Evolutionary conservation across 2,329 filamentous ascomycete species (phyloP).

Genomic region (Pyricularia grisea): DNA sequence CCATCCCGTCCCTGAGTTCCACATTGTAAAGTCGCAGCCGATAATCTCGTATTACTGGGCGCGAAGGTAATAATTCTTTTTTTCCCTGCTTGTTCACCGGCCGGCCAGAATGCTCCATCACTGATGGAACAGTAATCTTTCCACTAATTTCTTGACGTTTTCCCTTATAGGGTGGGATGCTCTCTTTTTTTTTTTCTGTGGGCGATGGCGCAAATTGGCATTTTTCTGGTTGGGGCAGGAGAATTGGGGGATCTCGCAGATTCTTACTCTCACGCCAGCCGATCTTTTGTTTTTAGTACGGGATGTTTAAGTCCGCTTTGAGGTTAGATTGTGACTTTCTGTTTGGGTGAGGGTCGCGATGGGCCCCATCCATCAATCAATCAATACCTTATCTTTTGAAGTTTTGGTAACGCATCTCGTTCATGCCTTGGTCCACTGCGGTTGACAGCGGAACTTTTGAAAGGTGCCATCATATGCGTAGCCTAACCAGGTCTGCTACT

Average conservation of each 20-base stretch:
- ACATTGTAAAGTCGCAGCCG: background rate
- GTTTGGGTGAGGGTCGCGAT: background rate
- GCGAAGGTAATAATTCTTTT: background rate
- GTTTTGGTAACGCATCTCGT: background rate
- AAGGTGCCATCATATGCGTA: background rate
- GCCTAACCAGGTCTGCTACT: background rate
- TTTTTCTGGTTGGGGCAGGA: background rate
- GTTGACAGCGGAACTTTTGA: background rate
- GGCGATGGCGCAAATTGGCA: background rate
- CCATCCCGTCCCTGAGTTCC: background rate
- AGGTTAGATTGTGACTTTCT: background rate
- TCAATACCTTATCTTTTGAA: background rate
- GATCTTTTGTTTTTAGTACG: background rate
- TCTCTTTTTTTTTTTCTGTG: background rate
- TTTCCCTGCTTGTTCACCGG: no score
- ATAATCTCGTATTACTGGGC: background rate
- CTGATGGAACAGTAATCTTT: background rate
- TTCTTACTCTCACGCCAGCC: background rate
- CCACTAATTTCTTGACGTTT: background rate
- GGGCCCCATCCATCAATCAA: background rate
- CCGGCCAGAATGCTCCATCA: background rate
- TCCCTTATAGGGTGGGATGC: background rate
- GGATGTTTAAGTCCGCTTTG: background rate
- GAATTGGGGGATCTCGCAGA: background rate
- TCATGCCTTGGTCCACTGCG: background rate